Evolutionary conservation across 2,329 filamentous ascomycete genomes (phyloP), one percentile per base, ranked within the genome.

Genomic region (Xylaria polymorpha): DNA sequence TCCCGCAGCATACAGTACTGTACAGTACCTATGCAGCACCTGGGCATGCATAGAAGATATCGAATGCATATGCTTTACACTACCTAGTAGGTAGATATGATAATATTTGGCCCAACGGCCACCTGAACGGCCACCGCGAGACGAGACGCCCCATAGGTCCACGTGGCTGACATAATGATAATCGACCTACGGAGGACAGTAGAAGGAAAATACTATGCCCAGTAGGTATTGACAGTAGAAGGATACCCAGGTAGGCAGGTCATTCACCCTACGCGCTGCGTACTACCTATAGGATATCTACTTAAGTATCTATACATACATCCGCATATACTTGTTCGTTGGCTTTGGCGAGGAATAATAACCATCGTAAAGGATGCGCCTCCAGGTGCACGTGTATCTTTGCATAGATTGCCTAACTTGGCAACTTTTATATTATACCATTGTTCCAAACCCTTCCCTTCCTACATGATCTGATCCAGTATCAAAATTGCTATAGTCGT

Each of bases 401-500:
- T 37, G 51, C 51, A 41, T 58, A 5, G 8, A 39, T 39, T 41
- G 37, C 15, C 15, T 5, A 10, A 25, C 53, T 58, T 58, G 55
- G 20, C 37, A 58, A 41, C 15, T 25, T 29, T 41, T 41, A 41
- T 57, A 57, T 56, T 41, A 22, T 39, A 14, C 53, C 9, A 39
- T 56, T 41, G 20, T 29, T 35, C 51, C 15, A 14, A 37, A 12
- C 29, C 4, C 12, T 29, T 29, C 25, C 51, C n/a, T 53, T 9
- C 35, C 25, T n/a, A 53, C 4, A 41, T 41, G 53, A 41, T 57
- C n/a, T 57, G 53, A 57, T 41, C 32, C n/a, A 41, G 25, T 35
- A n/a, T 29, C 50, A 55, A 25, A 14, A 37, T 14, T n/a, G 4
- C 3, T 41, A 57, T 18, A 20, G 53, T n/a, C 35, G 32, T 25